phyloP scores from a whole-genome alignment of 2,329 filamentous ascomycete species.

The Fusarium virguliforme region DNA sequence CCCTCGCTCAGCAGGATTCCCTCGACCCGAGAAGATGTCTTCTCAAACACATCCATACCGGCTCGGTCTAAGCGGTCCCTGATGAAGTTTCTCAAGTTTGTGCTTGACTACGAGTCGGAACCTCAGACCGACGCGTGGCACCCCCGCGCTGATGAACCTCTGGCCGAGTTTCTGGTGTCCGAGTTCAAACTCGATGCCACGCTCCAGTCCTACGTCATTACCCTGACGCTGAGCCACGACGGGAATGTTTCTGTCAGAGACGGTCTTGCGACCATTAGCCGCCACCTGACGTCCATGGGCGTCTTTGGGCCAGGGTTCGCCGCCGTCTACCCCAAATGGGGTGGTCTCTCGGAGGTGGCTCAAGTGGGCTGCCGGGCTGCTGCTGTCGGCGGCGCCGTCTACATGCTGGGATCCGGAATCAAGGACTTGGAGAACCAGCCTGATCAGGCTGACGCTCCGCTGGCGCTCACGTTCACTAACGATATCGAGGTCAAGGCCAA shows the following conservation, averaged over 20 bases:
- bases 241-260: constrained; percentile 73
- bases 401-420: constrained; percentile 85
- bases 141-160: constrained; percentile 66
- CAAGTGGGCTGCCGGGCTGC: constrained; percentile 93
- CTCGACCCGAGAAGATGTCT: constrained; percentile 92
- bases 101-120: constrained; percentile 78
- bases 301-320: constrained; percentile 91
- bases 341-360: constrained; percentile 87
- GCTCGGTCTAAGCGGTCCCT: constrained; percentile 86
- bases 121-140: constrained; percentile 72
- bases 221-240: constrained; percentile 83
- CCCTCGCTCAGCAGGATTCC: constrained; percentile 79
- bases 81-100: constrained; percentile 95
- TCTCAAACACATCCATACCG: constrained; percentile 82
- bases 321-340: constrained; percentile 93
- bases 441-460: constrained; percentile 46
- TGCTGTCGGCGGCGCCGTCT: constrained; percentile 91
- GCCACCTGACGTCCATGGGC: constrained; percentile 89
- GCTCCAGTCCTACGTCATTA: constrained; percentile 73
- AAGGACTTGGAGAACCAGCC: constrained; percentile 53
- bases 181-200: constrained; percentile 78
- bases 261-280: constrained; percentile 81
- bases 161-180: constrained; percentile 72
- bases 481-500: constrained; percentile 71
- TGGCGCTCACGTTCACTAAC: constrained; percentile 70